Percentiles rank a stretch among this genome's conserved stretches.
Conservation (phyloP, 441 rosid genomes). For the Viola pubescens region DNA sequence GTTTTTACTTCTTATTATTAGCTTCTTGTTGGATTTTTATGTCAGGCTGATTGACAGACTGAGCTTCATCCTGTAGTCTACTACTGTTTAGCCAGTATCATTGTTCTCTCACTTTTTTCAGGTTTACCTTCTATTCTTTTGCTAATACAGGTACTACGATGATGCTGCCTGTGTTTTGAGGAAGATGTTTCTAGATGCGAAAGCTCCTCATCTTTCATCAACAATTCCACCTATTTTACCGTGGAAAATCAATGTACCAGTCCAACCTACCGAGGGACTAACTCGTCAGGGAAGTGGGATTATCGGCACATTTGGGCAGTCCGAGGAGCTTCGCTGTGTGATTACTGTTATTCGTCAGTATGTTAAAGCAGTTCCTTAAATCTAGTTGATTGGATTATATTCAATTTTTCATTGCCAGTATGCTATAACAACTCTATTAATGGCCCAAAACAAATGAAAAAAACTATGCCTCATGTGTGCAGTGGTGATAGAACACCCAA, state of each 20-base stretch:
- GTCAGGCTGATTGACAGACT: too few relatives aligned
- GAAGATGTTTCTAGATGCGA: constrained; percentile 97
- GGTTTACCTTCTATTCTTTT: constrained; percentile 13
- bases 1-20: too few relatives aligned
- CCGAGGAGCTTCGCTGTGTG: constrained; percentile 98
- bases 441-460: too few relatives aligned
- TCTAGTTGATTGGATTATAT: constrained; percentile 11
- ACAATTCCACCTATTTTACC: constrained; percentile 87
- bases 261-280: constrained; percentile 79
- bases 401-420: constrained; percentile 2
- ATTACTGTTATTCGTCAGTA: constrained; percentile 96
- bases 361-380: constrained; percentile 24
- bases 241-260: constrained; percentile 88
- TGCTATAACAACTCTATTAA: too few relatives aligned
- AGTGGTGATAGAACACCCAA: constrained; percentile 99
- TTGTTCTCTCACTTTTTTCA: constrained; percentile 9
- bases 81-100: neutral
- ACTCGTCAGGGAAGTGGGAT: constrained; percentile 99
- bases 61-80: neutral
- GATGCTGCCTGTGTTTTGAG: constrained; percentile 98
- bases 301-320: constrained; percentile 91
- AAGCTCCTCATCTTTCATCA: constrained; percentile 98
- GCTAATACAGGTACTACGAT: constrained; percentile 72
- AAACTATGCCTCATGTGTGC: constrained; percentile 22
- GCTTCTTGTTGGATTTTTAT: too few relatives aligned